Base-by-base conservation (phyloP, 2,329 filamentous ascomycete species). In the Davidsoniella eucalypti region DNA sequence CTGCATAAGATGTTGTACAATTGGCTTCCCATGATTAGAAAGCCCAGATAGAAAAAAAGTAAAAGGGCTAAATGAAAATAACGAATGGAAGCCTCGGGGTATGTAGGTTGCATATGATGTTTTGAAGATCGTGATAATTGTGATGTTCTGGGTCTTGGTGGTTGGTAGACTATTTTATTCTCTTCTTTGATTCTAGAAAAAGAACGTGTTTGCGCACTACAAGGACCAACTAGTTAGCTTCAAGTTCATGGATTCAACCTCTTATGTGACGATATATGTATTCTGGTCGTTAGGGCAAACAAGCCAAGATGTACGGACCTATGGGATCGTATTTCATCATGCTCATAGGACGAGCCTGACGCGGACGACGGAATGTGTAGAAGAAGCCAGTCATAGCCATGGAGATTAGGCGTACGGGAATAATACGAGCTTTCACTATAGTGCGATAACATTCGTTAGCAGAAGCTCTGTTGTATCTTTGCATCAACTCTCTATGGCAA, bases 331-430 rank as follows among this genome's bases (percentile, higher is more conserved):
- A 98, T 72, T 98, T 98, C 59, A 98, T 71, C 87, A 98, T 92
- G 70, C 87, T 93, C 68, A 98, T 76, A 51, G 93, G 88, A 42
- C 82, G 73, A 55, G 87, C 75, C 26, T 77, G 75, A 58, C 92
- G 82, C 10, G 87, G 88, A 53, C 93, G 81, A 58, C 82, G 75
- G 66, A 94, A 80, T 49, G 87, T 93, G 67, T 90, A 88, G 74
- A 90, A 98, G 75, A 87, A 98, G 61, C 92, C 92, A 23, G 92
- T 98, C 82, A 94, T 82, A 64, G 92, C 92, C 92, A 98, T 98
- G 56, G 87, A 94, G 65, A 98, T 73, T 58, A 98, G 82, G 64
- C 92, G 88, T 65, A 95, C 90, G 63, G 85, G 78, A 64, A 98
- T 82, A 57, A 90, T 82, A 65, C 93, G 87, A 62, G 88, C 85